phyloP scores from a whole-genome alignment of 2,329 filamentous ascomycete genomes.

The Polytolypa hystricis region DNA sequence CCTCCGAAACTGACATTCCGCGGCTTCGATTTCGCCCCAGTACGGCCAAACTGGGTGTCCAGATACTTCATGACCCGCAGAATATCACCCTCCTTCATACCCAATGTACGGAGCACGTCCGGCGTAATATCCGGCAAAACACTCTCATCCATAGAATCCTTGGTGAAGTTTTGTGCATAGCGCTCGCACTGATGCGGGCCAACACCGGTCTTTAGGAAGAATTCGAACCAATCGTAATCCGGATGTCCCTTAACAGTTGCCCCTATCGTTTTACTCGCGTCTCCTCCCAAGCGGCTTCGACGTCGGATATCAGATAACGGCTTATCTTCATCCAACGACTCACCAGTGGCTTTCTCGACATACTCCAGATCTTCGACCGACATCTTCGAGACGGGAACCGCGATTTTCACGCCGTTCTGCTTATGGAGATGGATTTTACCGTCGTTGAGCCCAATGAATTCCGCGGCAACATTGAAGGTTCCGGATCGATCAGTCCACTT shows the following conservation, averaged over 20 bases:
- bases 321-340: slow-evolving; percentile 84
- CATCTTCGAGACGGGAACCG: slow-evolving; percentile 92
- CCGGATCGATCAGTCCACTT: slow-evolving; percentile 93
- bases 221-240: slow-evolving; percentile 97
- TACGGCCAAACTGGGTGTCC: slow-evolving; percentile 67
- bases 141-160: slow-evolving; percentile 93
- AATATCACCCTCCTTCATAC: slow-evolving; percentile 93
- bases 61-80: slow-evolving; percentile 86
- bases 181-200: slow-evolving; percentile 87
- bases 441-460: slow-evolving; percentile 88
- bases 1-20: slow-evolving; percentile 44
- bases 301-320: slow-evolving; percentile 71
- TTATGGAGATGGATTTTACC: slow-evolving; percentile 98
- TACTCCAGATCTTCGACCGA: slow-evolving; percentile 89
- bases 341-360: slow-evolving; percentile 76
- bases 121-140: slow-evolving; percentile 82
- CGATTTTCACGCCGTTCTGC: slow-evolving; percentile 95
- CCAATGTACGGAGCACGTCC: slow-evolving; percentile 69
- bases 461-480: slow-evolving; percentile 93
- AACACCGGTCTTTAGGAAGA: slow-evolving; percentile 88
- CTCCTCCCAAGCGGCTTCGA: slow-evolving; percentile 28
- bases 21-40: slow-evolving; percentile 43
- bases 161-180: slow-evolving; percentile 78
- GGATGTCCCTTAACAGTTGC: slow-evolving; percentile 32
- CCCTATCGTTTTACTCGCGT: slow-evolving; percentile 30